Evolutionary conservation across 768 basidiomycete genomes (phyloP), one percentile per base, ranked within the genome.

Genomic region (Collybia sp.): DNA sequence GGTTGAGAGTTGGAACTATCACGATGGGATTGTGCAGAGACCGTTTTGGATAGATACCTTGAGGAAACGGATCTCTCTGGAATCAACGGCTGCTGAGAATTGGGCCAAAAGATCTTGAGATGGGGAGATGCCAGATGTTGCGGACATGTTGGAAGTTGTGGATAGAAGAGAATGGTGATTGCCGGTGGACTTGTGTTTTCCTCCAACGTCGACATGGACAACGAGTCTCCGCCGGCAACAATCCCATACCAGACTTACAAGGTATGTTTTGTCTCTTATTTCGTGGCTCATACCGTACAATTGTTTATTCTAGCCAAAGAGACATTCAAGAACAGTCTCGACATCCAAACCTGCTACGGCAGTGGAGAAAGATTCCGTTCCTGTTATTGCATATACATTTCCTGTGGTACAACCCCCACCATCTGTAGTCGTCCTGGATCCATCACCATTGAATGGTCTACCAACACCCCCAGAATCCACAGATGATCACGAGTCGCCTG

Each of bases 11-110:
- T 44, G 56, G 46, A 60, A 57, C 40, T 36, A 12, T 18, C 38
- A 40, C n/a, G 41, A 34, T 51, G 42, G 13, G 42, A 42, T 11
- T 36, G 54, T 44, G 35, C 46, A 50, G 54, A 68, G 64, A 90
- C 90, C 90, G 60, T 92, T 80, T 50, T 68, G 66, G 58, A 93
- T 90, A 40, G 75, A 73, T 50, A 92, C 73, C 62, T 88, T 88
- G 66, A 93, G 69, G 64, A 92, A 92, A 36, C 90, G 79, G 45
- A 74, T 67, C 33, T 67, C 59, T 47, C 64, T 69, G 1, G 74
- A 62, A 43, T 73, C 70, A 25, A 80, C 64, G 4, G 83, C 81
- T 30, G 72, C 58, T n/a, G 83, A 73, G 56, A 90, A 89, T 15
- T 59, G 63, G 2, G 71, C 61, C 2, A 70, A 56, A 40, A 92